Base-by-base conservation (phyloP, 805 yeast species). In the Starmera quercuum region DNA sequence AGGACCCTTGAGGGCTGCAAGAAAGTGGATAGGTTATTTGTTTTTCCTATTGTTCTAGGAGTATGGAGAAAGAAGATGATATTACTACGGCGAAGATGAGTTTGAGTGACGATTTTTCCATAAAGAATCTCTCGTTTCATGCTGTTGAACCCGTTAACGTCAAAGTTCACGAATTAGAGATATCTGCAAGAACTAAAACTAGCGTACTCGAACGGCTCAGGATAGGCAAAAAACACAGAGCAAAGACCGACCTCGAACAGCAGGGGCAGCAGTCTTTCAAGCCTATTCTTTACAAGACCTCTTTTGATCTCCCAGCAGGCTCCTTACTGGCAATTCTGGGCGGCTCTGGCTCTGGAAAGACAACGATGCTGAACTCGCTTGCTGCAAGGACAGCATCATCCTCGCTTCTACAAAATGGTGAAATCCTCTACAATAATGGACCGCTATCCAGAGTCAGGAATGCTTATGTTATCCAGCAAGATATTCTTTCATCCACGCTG, bases 261-360 rank as follows among this genome's bases (percentile, higher is more conserved):
- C 23, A 21, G 11, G 11, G 11, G 8, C 8, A 21, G 8, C 23
- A 21, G 11, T n/a, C n/a, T n/a, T n/a, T n/a, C n/a, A 37, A 26
- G 20, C 26, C 26, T 13, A 37, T 45, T 7, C 38, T 50, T 12
- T 35, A 39, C 17, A 17, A 32, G 51, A 66, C 83, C 22, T 75
- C 87, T 0, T 69, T 83, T 37, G 75, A 75, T 29, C 63, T 83
- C 7, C 74, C 76, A 0, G 50, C 69, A n/a, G 83, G 84, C 11
- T 65, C 80, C 3, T 51, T 86, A 27, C 68, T 84, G 63, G 95
- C 95, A 5, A 81, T 86, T 8, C 75, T 86, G 63, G 95, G 95
- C 6, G 94, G 95, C 0, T 80, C 90, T 0, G 95, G 95, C 0
- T 76, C 87, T 4, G 95, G 95, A 4, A 85, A 86, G 49, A 86